These are phyloP conservation scores for Penicillium riverlandense DNA, from an alignment of 495 filamentous ascomycete genomes.

Conservation along the genomic window DNA sequence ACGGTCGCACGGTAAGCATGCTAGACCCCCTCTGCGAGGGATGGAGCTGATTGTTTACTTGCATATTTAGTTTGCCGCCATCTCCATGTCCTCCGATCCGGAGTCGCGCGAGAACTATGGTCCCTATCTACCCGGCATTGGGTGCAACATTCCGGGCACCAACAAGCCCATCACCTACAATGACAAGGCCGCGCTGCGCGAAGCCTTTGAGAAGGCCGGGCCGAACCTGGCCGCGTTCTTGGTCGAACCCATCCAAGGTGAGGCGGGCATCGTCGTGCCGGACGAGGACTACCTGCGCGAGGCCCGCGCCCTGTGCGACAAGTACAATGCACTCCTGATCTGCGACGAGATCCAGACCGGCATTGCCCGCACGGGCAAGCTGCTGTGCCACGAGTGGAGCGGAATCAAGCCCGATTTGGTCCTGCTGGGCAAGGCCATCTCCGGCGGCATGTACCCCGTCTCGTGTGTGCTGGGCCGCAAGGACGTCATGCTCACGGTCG, in stretches of 20 bases:
- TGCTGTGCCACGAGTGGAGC: constrained; percentile 92
- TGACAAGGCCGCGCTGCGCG: constrained; percentile 71
- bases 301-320: constrained; percentile 80
- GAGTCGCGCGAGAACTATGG: constrained; percentile 97
- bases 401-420: constrained; percentile 93
- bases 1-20: constrained; percentile 76
- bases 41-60: constrained; percentile 11
- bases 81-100: constrained; percentile 89
- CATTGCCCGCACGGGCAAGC: constrained; percentile 87
- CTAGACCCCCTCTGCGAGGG: too few relatives aligned
- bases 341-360: constrained; percentile 99
- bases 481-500: constrained; percentile 95
- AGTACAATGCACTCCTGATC: constrained; percentile 90
- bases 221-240: constrained; percentile 86
- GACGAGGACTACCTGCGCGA: constrained; percentile 80
- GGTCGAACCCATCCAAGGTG: constrained; percentile 96
- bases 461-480: constrained; percentile 84
- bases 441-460: constrained; percentile 97
- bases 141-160: constrained; percentile 70
- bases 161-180: constrained; percentile 77
- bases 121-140: constrained; percentile 84
- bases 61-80: constrained; percentile 73
- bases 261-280: constrained; percentile 94
- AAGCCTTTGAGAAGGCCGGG: constrained; percentile 72
- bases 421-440: constrained; percentile 93